Base-by-base conservation (phyloP, 352 stramenopile genomes). In the Phytophthora fragariae region DNA sequence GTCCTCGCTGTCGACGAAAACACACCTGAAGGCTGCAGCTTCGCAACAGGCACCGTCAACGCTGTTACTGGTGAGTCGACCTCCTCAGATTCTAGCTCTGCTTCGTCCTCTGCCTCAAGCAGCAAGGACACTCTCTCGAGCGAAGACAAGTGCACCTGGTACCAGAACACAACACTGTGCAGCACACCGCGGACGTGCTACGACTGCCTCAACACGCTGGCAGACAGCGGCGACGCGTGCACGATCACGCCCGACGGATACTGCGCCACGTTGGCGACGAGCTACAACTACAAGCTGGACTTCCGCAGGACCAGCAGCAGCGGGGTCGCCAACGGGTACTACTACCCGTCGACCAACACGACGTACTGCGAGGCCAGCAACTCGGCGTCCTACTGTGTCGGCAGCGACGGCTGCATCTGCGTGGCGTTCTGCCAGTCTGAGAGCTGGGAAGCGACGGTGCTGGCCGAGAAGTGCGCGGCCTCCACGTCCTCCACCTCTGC, bases 261-360 rank as follows among this genome's bases (percentile, higher is more conserved):
- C 52, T 84, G 78, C 61, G 70, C 78, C n/a, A 79, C 74, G 11
- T 57, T 82, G 31, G 5, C 35, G 11, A 72, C 37, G 27, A 69
- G 31, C 7, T 83, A 83, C 67, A 62, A 70, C 12, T 70, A 57
- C 39, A 63, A 31, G 2, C 46, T 72, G 6, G 75, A 83, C 56
- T 83, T 77, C 55, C 69, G 79, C 2, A 60, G 24, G 0, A 3
- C 56, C 31, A 79, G 73, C 49, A 71, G 66, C 12, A 70, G 37
- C 29, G 57, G 46, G 1, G 65, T 33, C n/a, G 35, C 35, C 1
- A 74, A 76, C 15, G 64, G 57, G 57, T 72, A 73, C 73, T 88
- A 74, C 66, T 91, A 82, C 65, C 75, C 80, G 17, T 83, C 79
- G 0, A 76, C 64, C 31, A 89, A 91, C 73, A 82, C 77, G 1